Conservation (phyloP, 306 rosid genomes). For the Purshia tridentata region DNA sequence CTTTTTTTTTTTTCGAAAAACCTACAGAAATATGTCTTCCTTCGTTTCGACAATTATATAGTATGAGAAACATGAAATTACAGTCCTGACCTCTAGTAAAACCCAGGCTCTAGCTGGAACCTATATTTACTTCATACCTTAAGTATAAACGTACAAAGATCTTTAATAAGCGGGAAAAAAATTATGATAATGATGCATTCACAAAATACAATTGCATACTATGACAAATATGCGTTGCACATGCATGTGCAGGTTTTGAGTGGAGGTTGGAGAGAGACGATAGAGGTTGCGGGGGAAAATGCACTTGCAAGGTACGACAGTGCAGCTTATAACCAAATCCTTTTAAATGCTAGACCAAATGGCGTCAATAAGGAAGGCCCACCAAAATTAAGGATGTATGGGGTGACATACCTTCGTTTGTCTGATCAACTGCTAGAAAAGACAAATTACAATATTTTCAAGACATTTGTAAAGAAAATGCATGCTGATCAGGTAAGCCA, state of each 20-base stretch:
- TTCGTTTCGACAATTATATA: neutral
- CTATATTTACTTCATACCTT: constrained; percentile 1
- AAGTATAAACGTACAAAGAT: neutral
- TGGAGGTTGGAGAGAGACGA: constrained; percentile 67
- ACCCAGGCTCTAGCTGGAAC: neutral
- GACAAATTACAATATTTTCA: constrained; percentile 55
- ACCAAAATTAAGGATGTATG: constrained; percentile 64
- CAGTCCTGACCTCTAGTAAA: neutral
- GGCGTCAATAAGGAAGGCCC: constrained; percentile 50
- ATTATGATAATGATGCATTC: neutral
- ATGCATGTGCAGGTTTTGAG: constrained; percentile 53
- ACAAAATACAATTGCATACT: neutral
- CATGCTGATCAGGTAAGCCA: constrained; percentile 82
- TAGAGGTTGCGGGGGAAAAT: constrained; percentile 90
- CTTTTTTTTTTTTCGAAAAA: neutral
- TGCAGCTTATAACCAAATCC: constrained; percentile 69
- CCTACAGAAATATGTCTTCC: neutral
- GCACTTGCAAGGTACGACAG: constrained; percentile 71
- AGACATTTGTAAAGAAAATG: constrained; percentile 73
- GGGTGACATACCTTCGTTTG: constrained; percentile 77
- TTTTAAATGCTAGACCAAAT: constrained; percentile 84
- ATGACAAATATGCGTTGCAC: neutral
- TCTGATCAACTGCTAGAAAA: constrained; percentile 50
- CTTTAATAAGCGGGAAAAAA: neutral
- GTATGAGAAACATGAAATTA: neutral